phyloP scores from a whole-genome alignment of 495 filamentous ascomycete species.

The Podospora tetraspora region DNA sequence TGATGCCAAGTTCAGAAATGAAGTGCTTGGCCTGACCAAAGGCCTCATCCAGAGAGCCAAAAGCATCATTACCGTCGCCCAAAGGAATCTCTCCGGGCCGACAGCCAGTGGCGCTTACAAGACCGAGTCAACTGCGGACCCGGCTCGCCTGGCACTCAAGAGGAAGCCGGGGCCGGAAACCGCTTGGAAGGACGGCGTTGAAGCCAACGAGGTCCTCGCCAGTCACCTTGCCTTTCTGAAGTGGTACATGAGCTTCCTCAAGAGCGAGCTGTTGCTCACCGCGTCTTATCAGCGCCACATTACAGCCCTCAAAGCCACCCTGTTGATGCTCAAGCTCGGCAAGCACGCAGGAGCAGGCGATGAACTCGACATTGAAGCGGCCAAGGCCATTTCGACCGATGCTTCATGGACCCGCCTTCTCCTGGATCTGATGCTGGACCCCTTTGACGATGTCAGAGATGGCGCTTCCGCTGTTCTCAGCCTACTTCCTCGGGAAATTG shows the following conservation, averaged over 20 bases:
- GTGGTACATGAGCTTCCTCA: constrained; percentile 69
- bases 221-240: constrained; percentile 56
- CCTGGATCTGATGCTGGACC: constrained; percentile 74
- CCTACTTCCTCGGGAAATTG: constrained; percentile 28
- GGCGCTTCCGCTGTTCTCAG: constrained; percentile 56
- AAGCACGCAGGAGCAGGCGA: constrained; percentile 27
- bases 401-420: constrained; percentile 59
- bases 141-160: constrained; percentile 8
- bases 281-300: constrained; percentile 83
- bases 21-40: constrained; percentile 61
- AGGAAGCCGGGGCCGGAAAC: constrained; percentile 25
- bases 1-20: constrained; percentile 76
- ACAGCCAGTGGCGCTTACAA: neutral
- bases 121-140: neutral
- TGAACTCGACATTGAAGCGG: constrained; percentile 27
- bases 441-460: constrained; percentile 86
- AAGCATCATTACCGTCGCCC: constrained; percentile 40
- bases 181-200: constrained; percentile 17
- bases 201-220: constrained; percentile 23
- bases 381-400: constrained; percentile 16
- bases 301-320: constrained; percentile 64
- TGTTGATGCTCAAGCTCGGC: constrained; percentile 52
- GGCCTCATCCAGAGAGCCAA: constrained; percentile 63
- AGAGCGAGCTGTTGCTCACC: constrained; percentile 63
- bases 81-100: constrained; percentile 26